These are phyloP conservation scores for Blastosporella zonata DNA, from an alignment of 1,284 basidiomycete genomes.

Conservation along the genomic window DNA sequence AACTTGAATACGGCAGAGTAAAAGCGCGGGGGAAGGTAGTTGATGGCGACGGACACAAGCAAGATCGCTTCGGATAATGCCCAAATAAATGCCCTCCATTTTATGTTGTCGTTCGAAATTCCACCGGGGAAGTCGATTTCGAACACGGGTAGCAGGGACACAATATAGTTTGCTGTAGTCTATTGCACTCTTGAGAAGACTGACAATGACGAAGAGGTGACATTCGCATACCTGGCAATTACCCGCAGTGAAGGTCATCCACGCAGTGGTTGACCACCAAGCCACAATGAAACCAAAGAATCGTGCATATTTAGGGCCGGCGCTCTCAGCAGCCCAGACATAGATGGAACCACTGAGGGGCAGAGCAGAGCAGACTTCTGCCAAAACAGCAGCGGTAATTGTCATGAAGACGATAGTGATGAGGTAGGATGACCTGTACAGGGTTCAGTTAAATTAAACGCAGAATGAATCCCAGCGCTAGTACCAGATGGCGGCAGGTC, in stretches of 20 bases:
- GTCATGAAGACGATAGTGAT: constrained; percentile 80
- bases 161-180: constrained; percentile 82
- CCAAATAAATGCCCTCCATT: constrained; percentile 84
- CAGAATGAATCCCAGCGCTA: background rate
- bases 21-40: constrained; percentile 73
- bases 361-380: constrained; percentile 83
- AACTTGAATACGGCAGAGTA: constrained; percentile 77
- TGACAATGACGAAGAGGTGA: background rate
- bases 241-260: constrained; percentile 85
- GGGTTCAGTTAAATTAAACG: constrained; percentile 4
- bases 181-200: constrained; percentile 27
- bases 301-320: constrained; percentile 77
- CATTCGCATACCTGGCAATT: constrained; percentile 67
- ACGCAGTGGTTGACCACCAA: constrained; percentile 86
- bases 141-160: constrained; percentile 78
- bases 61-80: constrained; percentile 70
- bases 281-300: constrained; percentile 86
- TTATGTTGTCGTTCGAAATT: constrained; percentile 62
- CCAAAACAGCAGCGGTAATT: constrained; percentile 81
- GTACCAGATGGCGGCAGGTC: constrained; percentile 80
- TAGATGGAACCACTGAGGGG: constrained; percentile 87
- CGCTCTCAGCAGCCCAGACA: constrained; percentile 87
- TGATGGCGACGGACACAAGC: constrained; percentile 69
- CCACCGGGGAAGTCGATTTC: constrained; percentile 79
- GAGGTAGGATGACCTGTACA: constrained; percentile 71